Evolutionary conservation across 306 rosid genomes (phyloP).

Genomic region (Castanea crenata): DNA sequence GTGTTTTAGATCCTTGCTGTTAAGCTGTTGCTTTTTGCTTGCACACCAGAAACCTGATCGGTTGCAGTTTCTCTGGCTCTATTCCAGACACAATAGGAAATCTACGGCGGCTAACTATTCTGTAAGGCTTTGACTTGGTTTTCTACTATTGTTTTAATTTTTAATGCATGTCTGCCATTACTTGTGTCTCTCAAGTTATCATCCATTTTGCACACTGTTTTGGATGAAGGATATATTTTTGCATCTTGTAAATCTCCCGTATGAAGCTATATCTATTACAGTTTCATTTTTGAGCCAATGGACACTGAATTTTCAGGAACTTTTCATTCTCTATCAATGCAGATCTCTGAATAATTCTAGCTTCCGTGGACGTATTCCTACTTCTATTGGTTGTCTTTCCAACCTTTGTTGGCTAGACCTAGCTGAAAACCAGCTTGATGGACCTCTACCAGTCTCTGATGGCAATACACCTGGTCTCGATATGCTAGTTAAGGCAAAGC

Average conservation of each 20-base stretch:
- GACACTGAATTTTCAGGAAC: not conserved
- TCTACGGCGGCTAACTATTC: not conserved
- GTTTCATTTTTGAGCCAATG: not conserved
- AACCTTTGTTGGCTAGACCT: constrained; percentile 43
- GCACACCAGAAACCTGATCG: not conserved
- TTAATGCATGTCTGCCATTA: not conserved
- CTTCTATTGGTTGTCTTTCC: constrained; percentile 37
- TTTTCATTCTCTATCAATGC: not conserved
- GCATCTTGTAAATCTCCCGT: not conserved
- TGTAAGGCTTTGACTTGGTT: not conserved
- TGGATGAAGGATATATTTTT: not conserved
- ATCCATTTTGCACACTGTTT: not conserved
- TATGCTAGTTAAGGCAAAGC: constrained; percentile 17
- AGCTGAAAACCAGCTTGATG: constrained; percentile 34
- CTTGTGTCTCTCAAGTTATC: not conserved
- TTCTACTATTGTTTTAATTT: not conserved
- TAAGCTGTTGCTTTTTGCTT: not conserved
- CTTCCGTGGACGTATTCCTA: constrained; percentile 33
- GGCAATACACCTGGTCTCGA: constrained; percentile 31
- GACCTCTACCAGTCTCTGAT: constrained; percentile 34
- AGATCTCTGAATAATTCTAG: constrained; percentile 40
- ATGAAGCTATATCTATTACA: not conserved
- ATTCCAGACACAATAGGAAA: not conserved
- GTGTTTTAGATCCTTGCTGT: not conserved
- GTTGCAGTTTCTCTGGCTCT: not conserved